Conservation (phyloP, 1,284 basidiomycete genomes). For the Ceratobasidium sp. region DNA sequence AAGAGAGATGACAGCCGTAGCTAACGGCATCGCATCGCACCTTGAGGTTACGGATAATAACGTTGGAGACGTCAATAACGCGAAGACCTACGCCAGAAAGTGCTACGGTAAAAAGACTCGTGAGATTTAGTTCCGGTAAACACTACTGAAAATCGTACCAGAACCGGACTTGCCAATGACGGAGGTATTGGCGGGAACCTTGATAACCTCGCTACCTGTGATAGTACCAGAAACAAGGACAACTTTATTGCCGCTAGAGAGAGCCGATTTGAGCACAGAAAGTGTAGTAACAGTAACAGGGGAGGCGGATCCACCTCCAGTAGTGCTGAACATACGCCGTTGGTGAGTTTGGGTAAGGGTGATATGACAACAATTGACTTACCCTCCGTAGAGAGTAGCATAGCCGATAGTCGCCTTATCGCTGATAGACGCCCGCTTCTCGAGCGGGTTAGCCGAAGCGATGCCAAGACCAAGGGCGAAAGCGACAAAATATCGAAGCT, state of each 20-base stretch:
- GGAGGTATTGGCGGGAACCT: slow-evolving; percentile 9
- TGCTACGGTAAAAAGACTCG: neutral
- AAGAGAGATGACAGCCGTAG: neutral
- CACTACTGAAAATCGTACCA: neutral
- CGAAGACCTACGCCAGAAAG: slow-evolving; percentile 35
- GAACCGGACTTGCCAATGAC: neutral
- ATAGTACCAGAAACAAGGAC: slow-evolving; percentile 58
- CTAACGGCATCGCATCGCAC: slow-evolving; percentile 22
- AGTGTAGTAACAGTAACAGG: slow-evolving; percentile 60
- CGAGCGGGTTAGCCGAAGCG: neutral
- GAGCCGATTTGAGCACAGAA: slow-evolving; percentile 61
- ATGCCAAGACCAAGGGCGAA: neutral
- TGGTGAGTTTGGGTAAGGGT: neutral
- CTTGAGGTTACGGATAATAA: neutral
- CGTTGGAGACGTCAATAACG: slow-evolving; percentile 15
- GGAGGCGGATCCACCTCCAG: slow-evolving; percentile 27
- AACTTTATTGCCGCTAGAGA: slow-evolving; percentile 63
- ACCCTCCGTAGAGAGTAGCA: slow-evolving; percentile 30
- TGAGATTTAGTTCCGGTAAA: neutral
- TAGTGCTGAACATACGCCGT: slow-evolving; percentile 10
- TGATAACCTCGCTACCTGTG: slow-evolving; percentile 5
- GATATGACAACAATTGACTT: neutral
- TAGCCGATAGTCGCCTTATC: slow-evolving; percentile 35
- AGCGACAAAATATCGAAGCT: neutral
- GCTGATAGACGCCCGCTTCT: slow-evolving; percentile 22